Base-by-base conservation (phyloP, 257 asterid species). In the Solanum bulbocastanum region DNA sequence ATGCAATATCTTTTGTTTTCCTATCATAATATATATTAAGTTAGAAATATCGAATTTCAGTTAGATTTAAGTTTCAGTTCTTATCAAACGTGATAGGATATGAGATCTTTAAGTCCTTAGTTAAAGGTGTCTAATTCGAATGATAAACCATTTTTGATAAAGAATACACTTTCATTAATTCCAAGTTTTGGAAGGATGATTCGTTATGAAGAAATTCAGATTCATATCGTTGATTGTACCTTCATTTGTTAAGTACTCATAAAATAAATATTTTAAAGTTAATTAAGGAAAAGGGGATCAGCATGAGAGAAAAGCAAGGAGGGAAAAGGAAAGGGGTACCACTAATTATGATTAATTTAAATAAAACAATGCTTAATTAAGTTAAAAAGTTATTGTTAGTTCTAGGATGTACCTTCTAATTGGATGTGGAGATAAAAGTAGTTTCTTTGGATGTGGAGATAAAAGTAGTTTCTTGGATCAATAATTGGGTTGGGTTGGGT, bases 401-500 rank as follows among this genome's bases (percentile, higher is more conserved):
- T 83, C 82, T 85, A 88, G 69, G 52, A 88, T 73, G 86, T 88
- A 87, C 91, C 89, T 78, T 87, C 71, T 68, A 14, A 87, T 74
- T 84, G 14, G 87, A 83, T 60, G 42, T 73, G 71, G 84, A 58
- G 88, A 79, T 87, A 89, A 69, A 83, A 91, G 40, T 88, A 78
- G 18, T 62, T 86, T 81, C 23, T 49, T 74, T 84, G 14, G 87
- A 83, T 60, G 42, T 73, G 71, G 84, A 58, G 88, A 79, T 87
- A 89, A 69, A 83, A 91, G 40, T 88, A 78, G 18, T 62, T 86
- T 81, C 23, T 49, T 74, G 69, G 91, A 87, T 88, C 86, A 89
- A 91, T 92, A 86, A 91, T 93, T 89, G 88, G 93, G 92, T 46
- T 89, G 88, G 93, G 92, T 46, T 89, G 90, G 71, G 87, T 89